These are phyloP conservation scores for Zygotorulaspora sp. DNA, from an alignment of 805 yeast species.

Conservation along the genomic window DNA sequence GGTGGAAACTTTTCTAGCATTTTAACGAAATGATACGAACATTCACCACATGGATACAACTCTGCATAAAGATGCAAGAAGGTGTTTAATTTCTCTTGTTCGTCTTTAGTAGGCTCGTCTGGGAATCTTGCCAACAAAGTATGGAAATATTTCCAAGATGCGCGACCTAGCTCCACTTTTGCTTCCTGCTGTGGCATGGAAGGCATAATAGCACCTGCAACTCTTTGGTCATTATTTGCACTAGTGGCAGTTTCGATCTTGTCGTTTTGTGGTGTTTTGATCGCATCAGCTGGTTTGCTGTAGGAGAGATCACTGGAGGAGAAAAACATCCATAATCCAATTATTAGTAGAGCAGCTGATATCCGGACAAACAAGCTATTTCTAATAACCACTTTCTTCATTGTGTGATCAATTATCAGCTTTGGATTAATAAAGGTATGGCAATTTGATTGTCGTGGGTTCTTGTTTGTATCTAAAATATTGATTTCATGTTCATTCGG, in stretches of 20 bases:
- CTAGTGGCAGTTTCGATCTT: constrained; percentile 7
- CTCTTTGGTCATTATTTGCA: constrained; percentile 6
- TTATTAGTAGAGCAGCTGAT: constrained; percentile 16
- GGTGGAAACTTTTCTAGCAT: constrained; percentile 75
- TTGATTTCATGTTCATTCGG: constrained; percentile 2
- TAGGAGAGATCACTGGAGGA: constrained; percentile 27
- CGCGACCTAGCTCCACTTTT: constrained; percentile 77
- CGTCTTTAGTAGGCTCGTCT: constrained; percentile 62
- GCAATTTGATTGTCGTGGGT: too few relatives aligned
- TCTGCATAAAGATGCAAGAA: constrained; percentile 77
- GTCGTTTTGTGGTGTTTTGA: too few relatives aligned
- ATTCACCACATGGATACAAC: constrained; percentile 95
- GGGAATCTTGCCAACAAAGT: constrained; percentile 92
- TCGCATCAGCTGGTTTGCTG: constrained; percentile 20
- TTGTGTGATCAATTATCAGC: constrained; percentile 1
- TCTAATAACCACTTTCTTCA: constrained; percentile 9
- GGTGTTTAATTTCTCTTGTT: constrained; percentile 55
- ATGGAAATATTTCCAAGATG: constrained; percentile 90
- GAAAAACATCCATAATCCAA: constrained; percentile 25
- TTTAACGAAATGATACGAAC: constrained; percentile 84
- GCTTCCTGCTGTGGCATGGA: constrained; percentile 74
- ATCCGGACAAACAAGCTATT: constrained; percentile 13
- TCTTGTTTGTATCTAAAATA: too few relatives aligned
- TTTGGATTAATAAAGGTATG: too few relatives aligned
- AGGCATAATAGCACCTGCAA: constrained; percentile 69